Conservation (phyloP, 2,329 filamentous ascomycete species). For the Exophiala oligosperma region DNA sequence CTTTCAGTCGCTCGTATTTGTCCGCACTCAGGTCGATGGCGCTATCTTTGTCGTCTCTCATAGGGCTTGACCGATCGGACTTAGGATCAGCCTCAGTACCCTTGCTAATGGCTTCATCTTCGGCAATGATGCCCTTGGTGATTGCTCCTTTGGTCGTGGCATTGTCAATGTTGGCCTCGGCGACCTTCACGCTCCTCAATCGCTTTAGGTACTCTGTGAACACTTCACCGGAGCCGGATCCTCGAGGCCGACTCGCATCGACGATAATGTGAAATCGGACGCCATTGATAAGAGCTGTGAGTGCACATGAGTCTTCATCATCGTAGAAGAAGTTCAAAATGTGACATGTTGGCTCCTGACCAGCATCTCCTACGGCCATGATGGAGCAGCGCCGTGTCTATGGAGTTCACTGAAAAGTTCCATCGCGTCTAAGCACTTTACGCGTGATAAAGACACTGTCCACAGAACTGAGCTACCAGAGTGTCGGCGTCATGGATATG, state of each 20-base stretch:
- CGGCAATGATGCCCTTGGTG: no score
- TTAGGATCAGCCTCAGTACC: neutral
- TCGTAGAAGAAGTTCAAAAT: slow-evolving; percentile 18
- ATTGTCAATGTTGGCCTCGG: no score
- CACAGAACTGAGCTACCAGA: no score
- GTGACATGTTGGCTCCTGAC: slow-evolving; percentile 2
- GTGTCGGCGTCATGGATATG: no score
- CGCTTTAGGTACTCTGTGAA: neutral
- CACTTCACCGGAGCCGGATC: neutral
- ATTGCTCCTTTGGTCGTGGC: no score
- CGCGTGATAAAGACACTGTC: no score
- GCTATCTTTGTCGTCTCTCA: slow-evolving; percentile 2
- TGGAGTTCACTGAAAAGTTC: no score
- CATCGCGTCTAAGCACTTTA: no score
- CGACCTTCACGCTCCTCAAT: neutral
- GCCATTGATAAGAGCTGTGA: slow-evolving; percentile 10
- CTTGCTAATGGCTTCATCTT: neutral
- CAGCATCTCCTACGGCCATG: neutral
- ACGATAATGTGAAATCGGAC: slow-evolving; percentile 11
- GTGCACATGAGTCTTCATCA: slow-evolving; percentile 2
- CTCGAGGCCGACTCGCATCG: slow-evolving; percentile 1
- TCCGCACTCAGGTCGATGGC: slow-evolving; percentile 5
- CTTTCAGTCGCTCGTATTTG: neutral
- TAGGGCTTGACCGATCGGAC: no score
- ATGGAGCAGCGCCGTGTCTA: no score